Evolutionary conservation across 768 basidiomycete species (phyloP).

Genomic region (Clitopilus passeckerianus): DNA sequence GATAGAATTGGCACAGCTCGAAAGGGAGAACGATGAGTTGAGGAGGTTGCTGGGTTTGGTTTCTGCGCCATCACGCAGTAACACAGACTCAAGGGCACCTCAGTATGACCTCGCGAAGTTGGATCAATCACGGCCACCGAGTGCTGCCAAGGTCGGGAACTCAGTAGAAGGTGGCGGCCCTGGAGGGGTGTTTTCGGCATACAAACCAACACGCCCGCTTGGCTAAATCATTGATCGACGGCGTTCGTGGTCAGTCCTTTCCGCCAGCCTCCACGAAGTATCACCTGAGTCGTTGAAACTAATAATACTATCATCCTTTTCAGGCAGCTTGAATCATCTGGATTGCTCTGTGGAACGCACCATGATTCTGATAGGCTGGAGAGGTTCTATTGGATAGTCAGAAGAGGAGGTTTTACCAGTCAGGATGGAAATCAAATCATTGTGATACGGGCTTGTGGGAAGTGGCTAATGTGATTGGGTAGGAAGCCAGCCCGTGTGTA

Average conservation of each 20-base stretch:
- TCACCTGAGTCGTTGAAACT: neutral
- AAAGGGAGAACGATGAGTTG: constrained; percentile 84
- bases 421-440: neutral
- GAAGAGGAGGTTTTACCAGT: neutral
- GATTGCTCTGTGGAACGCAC: neutral
- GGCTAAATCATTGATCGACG: constrained; percentile 11
- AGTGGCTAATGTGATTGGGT: neutral
- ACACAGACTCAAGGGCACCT: constrained; percentile 10
- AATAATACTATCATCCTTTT: neutral
- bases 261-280: neutral
- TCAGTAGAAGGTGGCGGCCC: constrained; percentile 8
- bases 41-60: constrained; percentile 61
- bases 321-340: neutral
- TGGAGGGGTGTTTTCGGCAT: constrained; percentile 39
- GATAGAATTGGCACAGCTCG: constrained; percentile 81
- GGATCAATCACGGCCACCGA: constrained; percentile 16
- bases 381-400: neutral
- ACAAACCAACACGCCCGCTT: constrained; percentile 26
- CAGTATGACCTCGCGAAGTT: constrained; percentile 18
- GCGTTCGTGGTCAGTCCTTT: neutral
- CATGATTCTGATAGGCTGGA: neutral
- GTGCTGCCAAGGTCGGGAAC: constrained; percentile 12
- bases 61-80: constrained; percentile 21
- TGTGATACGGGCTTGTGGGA: neutral
- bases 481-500: neutral